Base-by-base conservation (phyloP, 441 rosid species). In the Adansonia grandidieri region DNA sequence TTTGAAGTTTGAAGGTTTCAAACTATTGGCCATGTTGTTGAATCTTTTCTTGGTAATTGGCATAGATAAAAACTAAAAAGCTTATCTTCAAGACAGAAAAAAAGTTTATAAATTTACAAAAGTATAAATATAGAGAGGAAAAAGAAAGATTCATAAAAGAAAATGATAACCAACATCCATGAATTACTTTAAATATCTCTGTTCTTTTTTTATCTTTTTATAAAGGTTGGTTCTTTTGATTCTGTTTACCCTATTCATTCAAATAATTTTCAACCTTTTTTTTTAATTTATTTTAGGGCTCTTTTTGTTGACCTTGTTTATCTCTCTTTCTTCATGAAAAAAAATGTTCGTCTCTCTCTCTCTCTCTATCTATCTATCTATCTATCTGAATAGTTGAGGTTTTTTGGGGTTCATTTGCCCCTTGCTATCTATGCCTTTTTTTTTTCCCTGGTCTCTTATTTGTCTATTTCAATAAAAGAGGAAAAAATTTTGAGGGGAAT, bases 1-100 rank as follows among this genome's bases (percentile, higher is more conserved):
- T 50, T 50, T 51, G 56, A 51, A 51, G 56, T 86, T 89, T 60
- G 92, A 91, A 91, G 88, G 58, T 80, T 89, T 89, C 93, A 67
- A 66, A 85, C 78, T 61, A 60, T 51, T n/a, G n/a, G 54, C 9
- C 24, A 42, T 66, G 44, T 70, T 81, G 73, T 24, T 24, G 28
- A 76, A 53, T 67, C 71, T 53, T 81, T 32, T 11, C 2, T 77
- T 78, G 84, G 79, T 60, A 47, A 69, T 42, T 66, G 83, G 67
- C 61, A 20, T 6, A 47, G 15, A 47, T 24, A 24, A 24, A 24
- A 24, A 24, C 28, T 65, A 61, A 22, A 74, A 78, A 48, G 66
- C 56, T 60, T 58, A 63, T 19, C 57, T 19, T 1, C 11, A 9
- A 10, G 48, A 80, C 11, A 65, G 56, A 77, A 19, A 24, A 37